These are phyloP conservation scores for Penicillium sp. DNA, from an alignment of 2,329 filamentous ascomycete genomes.

Conservation along the genomic window DNA sequence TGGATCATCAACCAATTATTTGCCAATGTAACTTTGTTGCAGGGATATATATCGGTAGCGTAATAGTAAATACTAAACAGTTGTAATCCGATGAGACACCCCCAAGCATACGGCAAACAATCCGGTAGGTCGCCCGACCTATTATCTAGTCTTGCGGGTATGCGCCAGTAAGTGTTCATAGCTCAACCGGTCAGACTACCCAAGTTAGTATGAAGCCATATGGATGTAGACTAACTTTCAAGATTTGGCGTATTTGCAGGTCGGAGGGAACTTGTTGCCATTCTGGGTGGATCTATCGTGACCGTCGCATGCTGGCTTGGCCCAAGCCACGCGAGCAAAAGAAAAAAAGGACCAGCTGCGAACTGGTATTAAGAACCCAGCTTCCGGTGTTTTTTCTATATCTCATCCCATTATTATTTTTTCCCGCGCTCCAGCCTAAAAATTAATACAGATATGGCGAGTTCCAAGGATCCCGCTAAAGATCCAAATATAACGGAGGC, in stretches of 20 bases:
- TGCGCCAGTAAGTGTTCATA: background rate
- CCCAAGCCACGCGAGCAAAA: background rate
- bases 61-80: background rate
- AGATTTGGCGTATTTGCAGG: background rate
- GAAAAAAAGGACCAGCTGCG: background rate
- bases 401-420: background rate
- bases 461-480: background rate
- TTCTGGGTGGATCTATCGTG: constrained; percentile 9
- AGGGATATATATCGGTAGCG: background rate
- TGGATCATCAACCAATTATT: background rate
- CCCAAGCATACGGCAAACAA: background rate
- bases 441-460: background rate
- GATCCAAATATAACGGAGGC: background rate
- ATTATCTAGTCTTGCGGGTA: background rate
- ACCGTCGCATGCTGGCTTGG: background rate
- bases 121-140: too few species aligned
- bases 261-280: background rate
- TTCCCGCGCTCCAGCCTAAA: background rate
- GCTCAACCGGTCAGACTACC: background rate
- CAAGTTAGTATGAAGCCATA: background rate
- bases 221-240: background rate
- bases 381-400: too few species aligned
- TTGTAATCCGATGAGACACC: background rate
- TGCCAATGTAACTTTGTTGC: too few species aligned
- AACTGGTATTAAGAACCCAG: background rate